Percentiles rank a stretch among this genome's conserved stretches.
These are phyloP conservation scores for Citrus glauca DNA, from an alignment of 345 rosid genomes.

Conservation along the genomic window DNA sequence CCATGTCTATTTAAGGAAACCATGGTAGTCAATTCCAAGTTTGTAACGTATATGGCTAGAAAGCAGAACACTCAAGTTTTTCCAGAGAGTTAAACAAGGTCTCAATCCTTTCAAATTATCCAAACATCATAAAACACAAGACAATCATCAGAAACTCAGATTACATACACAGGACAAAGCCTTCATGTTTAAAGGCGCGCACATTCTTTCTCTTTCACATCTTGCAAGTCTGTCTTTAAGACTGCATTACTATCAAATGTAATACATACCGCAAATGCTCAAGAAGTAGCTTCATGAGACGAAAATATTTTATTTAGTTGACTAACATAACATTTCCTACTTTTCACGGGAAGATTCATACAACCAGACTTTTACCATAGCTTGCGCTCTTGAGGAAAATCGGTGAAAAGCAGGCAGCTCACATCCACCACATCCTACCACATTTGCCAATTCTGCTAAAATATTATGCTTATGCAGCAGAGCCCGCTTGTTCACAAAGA, in stretches of 20 bases:
- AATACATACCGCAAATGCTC: constrained; percentile 6
- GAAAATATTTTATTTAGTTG: constrained; percentile 33
- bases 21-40: not conserved
- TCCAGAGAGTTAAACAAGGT: not conserved
- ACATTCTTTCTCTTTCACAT: constrained; percentile 24
- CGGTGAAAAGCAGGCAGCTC: constrained; percentile 31
- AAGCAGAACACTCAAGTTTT: not conserved
- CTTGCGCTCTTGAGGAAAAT: constrained; percentile 46
- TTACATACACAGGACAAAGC: constrained; percentile 12
- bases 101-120: not conserved
- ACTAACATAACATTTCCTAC: constrained; percentile 20
- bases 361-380: constrained; percentile 32
- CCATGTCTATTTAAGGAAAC: too few species aligned
- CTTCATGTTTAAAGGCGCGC: constrained; percentile 18
- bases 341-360: constrained; percentile 22
- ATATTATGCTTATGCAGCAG: constrained; percentile 41
- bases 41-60: not conserved
- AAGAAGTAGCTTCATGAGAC: constrained; percentile 13
- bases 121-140: constrained; percentile 2
- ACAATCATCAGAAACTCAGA: not conserved
- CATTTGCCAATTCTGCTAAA: constrained; percentile 14
- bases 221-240: constrained; percentile 15
- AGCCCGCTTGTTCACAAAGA: constrained; percentile 89
- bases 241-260: constrained; percentile 9
- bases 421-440: constrained; percentile 23